These are phyloP conservation scores for Blastobotrys peoriensis DNA, from an alignment of 805 yeast species.

Conservation along the genomic window DNA sequence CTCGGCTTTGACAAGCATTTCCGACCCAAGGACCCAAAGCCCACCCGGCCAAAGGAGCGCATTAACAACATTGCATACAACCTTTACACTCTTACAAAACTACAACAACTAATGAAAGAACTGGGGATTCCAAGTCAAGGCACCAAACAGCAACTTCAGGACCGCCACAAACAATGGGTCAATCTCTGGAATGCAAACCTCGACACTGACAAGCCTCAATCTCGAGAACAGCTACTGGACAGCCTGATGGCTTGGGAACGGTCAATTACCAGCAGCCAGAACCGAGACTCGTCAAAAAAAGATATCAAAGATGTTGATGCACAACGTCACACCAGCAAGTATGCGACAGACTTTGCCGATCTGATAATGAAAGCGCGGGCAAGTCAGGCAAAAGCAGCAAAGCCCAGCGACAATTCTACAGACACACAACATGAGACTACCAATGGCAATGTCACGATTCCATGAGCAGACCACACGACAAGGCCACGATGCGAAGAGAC, in stretches of 20 bases:
- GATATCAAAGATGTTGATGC: slow-evolving; percentile 18
- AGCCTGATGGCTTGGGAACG: slow-evolving; percentile 65
- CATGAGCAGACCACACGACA: no score
- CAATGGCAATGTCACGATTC: no score
- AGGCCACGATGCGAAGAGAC: no score
- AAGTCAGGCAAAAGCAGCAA: neutral
- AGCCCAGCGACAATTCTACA: neutral
- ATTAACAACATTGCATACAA: slow-evolving; percentile 54
- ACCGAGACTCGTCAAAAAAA: slow-evolving; percentile 20
- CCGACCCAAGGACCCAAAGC: no score
- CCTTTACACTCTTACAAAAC: slow-evolving; percentile 50
- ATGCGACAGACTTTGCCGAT: slow-evolving; percentile 21
- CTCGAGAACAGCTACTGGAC: slow-evolving; percentile 48
- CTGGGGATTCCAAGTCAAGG: slow-evolving; percentile 59
- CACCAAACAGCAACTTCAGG: slow-evolving; percentile 53
- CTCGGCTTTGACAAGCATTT: no score
- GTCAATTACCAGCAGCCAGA: slow-evolving; percentile 21
- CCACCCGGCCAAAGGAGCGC: slow-evolving; percentile 22
- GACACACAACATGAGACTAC: no score
- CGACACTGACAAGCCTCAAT: slow-evolving; percentile 62
- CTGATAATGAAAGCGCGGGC: slow-evolving; percentile 21
- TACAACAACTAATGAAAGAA: slow-evolving; percentile 53
- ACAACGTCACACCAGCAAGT: slow-evolving; percentile 19
- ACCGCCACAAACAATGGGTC: slow-evolving; percentile 70
- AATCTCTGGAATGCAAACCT: slow-evolving; percentile 75